These are phyloP conservation scores for Metschnikowia proteae DNA, from an alignment of 805 yeast genomes.

Conservation along the genomic window DNA sequence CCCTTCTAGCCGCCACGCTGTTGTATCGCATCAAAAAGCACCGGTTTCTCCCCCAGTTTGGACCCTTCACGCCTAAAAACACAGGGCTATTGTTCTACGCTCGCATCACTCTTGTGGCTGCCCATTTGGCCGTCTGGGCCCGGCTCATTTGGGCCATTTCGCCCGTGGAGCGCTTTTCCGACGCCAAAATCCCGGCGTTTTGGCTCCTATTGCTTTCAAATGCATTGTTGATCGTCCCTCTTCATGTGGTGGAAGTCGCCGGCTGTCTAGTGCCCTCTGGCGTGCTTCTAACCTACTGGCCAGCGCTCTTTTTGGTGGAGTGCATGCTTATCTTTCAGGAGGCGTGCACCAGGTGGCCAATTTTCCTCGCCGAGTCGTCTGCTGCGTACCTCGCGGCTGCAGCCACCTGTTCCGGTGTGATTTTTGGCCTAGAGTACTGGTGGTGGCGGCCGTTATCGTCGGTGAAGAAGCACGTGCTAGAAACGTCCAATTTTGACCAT, in stretches of 20 bases:
- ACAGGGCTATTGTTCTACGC: constrained; percentile 26
- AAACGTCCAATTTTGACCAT: constrained; percentile 5
- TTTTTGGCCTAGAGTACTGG: constrained; percentile 39
- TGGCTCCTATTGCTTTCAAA: constrained; percentile 4
- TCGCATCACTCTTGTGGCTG: constrained; percentile 19
- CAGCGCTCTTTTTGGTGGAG: constrained; percentile 19
- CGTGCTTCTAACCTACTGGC: constrained; percentile 41
- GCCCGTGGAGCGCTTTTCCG: constrained; percentile 24
- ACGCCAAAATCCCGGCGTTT: constrained; percentile 19
- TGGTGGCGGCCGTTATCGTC: constrained; percentile 32
- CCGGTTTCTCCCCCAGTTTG: constrained; percentile 12
- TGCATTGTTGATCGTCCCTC: constrained; percentile 30
- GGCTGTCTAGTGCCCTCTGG: constrained; percentile 36
- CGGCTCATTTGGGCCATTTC: constrained; percentile 15
- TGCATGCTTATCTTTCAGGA: constrained; percentile 25
- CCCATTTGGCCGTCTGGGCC: constrained; percentile 16
- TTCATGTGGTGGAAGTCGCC: constrained; percentile 43
- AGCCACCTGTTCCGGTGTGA: constrained; percentile 25
- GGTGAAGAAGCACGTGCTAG: neutral
- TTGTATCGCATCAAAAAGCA: neutral
- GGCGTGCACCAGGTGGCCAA: constrained; percentile 22
- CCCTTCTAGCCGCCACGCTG: constrained; percentile 5
- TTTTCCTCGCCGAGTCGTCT: constrained; percentile 11
- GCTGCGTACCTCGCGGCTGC: constrained; percentile 5
- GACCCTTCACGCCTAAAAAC: constrained; percentile 19